Evolutionary conservation across 1,139 yeast species (phyloP), one percentile per base, ranked within the genome.

Genomic region (Taiozyma sp.): DNA sequence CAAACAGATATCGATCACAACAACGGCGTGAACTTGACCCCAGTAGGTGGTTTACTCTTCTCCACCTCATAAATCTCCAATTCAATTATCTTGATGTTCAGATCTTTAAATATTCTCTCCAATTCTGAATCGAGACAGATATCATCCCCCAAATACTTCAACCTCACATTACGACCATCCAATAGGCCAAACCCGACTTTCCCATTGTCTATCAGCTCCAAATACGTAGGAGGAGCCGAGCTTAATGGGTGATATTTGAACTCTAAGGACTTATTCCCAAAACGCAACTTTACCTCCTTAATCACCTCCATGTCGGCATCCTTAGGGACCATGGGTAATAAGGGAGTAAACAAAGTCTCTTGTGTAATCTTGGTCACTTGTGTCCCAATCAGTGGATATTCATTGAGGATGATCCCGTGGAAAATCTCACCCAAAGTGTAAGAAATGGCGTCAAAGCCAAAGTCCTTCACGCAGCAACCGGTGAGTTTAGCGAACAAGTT

Each of bases 401-500:
- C 90, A 49, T 74, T 74, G 36, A 83, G 66, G n/a, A 88, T 73
- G 32, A 80, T 70, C 49, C 78, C 82, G 62, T 83, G 86, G 57
- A 87, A 79, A 8, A 87, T 74, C 56, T 86, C 91, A 56, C 88
- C 79, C 39, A 88, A 64, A 3, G 87, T 84, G 53, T 75, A 74
- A 57, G 86, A 69, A 27, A 84, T 74, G 1, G 76, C 67, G 61
- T 88, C 91, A 63, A 88, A 87, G 1, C 96, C 96, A 70, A 84
- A 88, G 66, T 87, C 96, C 59, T 83, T 84, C 40, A 85, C 78
- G 56, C 91, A 79, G 16, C 84, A 82, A 2, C 96, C 96, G 29
- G 88, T 62, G 27, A 86, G 65, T 30, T 84, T 77, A 58, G 78
- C 77, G 46, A 88, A 70, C 6, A 62, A 45, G 43, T 55, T 60